Evolutionary conservation across 371 early-diverging fungal genomes (phyloP).

Genomic region (Cokeromyces recurvatus): DNA sequence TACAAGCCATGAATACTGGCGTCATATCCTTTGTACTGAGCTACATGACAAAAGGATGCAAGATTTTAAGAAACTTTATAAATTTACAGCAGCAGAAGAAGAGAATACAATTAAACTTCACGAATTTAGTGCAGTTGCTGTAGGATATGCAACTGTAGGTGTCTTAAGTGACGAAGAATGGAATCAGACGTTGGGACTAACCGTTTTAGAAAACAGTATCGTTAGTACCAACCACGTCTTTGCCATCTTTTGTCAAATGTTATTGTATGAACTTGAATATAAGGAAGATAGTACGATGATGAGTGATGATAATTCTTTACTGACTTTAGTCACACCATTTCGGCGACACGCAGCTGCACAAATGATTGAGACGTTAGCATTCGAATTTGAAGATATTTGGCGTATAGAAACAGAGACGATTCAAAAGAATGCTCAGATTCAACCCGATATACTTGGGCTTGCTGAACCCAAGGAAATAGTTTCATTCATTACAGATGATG

Average conservation of each 20-base stretch:
- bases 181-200: constrained; percentile 11
- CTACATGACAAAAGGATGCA: constrained; percentile 11
- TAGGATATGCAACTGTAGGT: constrained; percentile 21
- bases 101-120: constrained; percentile 23
- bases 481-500: constrained; percentile 18
- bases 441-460: neutral
- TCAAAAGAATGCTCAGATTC: neutral
- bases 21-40: constrained; percentile 5
- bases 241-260: constrained; percentile 32
- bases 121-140: constrained; percentile 28
- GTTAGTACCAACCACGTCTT: constrained; percentile 10
- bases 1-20: too few relatives aligned
- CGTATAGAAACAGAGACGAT: neutral
- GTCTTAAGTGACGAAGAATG: neutral
- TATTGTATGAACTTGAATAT: constrained; percentile 25
- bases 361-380: constrained; percentile 21
- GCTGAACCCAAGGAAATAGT: neutral
- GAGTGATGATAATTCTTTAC: neutral
- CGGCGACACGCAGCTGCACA: constrained; percentile 29
- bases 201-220: neutral
- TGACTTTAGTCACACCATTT: constrained; percentile 5
- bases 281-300: neutral
- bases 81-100: constrained; percentile 19
- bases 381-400: constrained; percentile 1
- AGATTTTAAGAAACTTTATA: constrained; percentile 16